Conservation (phyloP, 768 basidiomycete species). For the Zangia roseola region DNA sequence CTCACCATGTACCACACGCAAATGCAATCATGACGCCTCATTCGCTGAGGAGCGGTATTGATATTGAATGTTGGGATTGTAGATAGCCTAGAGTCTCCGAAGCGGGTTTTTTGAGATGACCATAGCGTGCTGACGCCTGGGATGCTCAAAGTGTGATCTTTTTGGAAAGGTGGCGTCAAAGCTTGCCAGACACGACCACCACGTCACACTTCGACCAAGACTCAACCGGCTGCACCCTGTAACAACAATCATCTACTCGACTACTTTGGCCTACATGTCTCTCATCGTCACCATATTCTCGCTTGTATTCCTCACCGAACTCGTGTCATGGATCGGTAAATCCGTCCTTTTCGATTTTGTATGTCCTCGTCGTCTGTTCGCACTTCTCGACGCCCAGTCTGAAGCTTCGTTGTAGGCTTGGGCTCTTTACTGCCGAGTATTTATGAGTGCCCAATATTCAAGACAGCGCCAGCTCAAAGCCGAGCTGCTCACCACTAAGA, state of each 20-base stretch:
- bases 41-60: too few relatives aligned
- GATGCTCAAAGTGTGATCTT: too few relatives aligned
- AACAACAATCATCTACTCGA: neutral
- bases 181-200: too few relatives aligned
- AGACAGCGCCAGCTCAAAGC: conserved; percentile 73
- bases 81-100: too few relatives aligned
- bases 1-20: conserved; percentile 27
- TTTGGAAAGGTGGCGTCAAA: too few relatives aligned
- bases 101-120: too few relatives aligned
- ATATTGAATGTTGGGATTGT: neutral
- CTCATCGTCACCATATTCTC: conserved; percentile 80
- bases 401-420: conserved; percentile 55
- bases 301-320: conserved; percentile 78
- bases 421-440: conserved; percentile 62
- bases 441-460: conserved; percentile 52
- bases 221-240: conserved; percentile 7
- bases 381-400: conserved; percentile 3
- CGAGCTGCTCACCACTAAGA: conserved; percentile 76
- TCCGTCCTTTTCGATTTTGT: conserved; percentile 81
- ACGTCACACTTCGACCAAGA: too few relatives aligned
- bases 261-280: conserved; percentile 49
- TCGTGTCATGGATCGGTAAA: conserved; percentile 87
- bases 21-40: conserved; percentile 18
- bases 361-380: conserved; percentile 31
- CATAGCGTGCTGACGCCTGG: too few relatives aligned